These are phyloP conservation scores for Stagonosporopsis rhizophila DNA, from an alignment of 2,329 filamentous ascomycete genomes.

Conservation along the genomic window DNA sequence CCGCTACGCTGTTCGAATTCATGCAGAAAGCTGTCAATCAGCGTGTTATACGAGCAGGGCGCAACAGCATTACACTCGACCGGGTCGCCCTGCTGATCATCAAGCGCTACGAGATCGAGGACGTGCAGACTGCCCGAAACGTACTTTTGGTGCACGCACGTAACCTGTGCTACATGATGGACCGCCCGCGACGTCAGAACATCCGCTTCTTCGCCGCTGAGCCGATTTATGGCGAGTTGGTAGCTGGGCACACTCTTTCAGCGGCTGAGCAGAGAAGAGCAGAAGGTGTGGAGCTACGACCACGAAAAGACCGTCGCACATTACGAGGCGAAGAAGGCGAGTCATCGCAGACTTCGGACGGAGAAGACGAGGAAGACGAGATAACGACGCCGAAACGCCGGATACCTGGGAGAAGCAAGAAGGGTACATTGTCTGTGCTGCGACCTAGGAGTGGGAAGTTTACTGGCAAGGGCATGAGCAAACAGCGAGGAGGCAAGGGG, in stretches of 20 bases:
- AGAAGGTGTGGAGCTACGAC: conserved; percentile 38
- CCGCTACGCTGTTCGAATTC: conserved; percentile 48
- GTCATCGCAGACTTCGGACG: conserved; percentile 35
- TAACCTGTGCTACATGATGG: conserved; percentile 50
- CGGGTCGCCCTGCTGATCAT: conserved; percentile 44
- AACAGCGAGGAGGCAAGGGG: conserved; percentile 32
- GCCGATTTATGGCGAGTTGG: conserved; percentile 44
- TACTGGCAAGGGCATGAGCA: conserved; percentile 44
- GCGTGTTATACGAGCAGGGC: conserved; percentile 34
- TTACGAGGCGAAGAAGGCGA: conserved; percentile 33
- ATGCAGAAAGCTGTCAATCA: conserved; percentile 50
- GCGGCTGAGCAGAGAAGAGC: conserved; percentile 42
- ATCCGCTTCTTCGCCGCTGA: conserved; percentile 40
- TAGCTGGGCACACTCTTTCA: conserved; percentile 34
- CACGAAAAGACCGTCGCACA: conserved; percentile 37
- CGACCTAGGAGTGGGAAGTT: conserved; percentile 46
- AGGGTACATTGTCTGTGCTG: conserved; percentile 44
- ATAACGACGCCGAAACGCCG: conserved; percentile 34
- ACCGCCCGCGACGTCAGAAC: conserved; percentile 42
- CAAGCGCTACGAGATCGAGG: conserved; percentile 48
- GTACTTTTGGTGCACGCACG: conserved; percentile 47
- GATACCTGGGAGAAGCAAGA: conserved; percentile 27
- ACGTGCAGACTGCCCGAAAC: conserved; percentile 39
- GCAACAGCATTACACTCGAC: conserved; percentile 43
- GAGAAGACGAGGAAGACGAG: conserved; percentile 29